Base-by-base conservation (phyloP, 1,284 basidiomycete genomes). In the Earliella scabrosa region DNA sequence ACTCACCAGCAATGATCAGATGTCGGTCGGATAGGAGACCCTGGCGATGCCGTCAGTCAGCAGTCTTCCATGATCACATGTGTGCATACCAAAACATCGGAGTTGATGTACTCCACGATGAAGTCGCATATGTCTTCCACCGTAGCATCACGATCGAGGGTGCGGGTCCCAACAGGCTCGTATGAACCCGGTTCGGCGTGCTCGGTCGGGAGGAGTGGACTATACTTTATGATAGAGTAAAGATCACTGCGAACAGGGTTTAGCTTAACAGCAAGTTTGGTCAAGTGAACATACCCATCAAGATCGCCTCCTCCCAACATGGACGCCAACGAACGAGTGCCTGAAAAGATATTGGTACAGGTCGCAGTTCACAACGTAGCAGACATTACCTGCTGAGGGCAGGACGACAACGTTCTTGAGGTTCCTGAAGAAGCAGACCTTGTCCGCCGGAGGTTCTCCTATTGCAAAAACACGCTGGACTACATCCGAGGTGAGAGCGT, bases 61-160 rank as follows among this genome's bases (percentile, higher is more conserved):
- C 10, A 8, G 7, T 14, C 1, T 29, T 11, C 6, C 27, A 27
- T 11, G 18, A 27, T 52, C 20, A 51, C 26, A 20, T n/a, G 13
- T 26, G 34, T 4, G 21, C 20, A 24, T 26, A 90, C 88, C 74
- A 89, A 71, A 32, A 90, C 80, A 65, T 93, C 91, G 0, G 89
- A 91, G 59, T 89, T 82, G 65, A 93, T 90, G 57, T 91, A 95
- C 63, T 93, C 86, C 20, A 94, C 83, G 27, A 95, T 78, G 67
- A 95, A 95, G 60, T 93, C 80, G 59, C 87, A 88, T 2, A 94
- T 85, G 61, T 94, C 91, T 2, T 87, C 78, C 6, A 93, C 82
- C 0, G 80, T 85, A 58, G 85, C 85, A 2, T 82, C 76, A 23
- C 81, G 76, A 3, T 80, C 78, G 2, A 90, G 73, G 5, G 49